Base-by-base conservation (phyloP, 257 asterid species). In the Plectranthus barbatus region DNA sequence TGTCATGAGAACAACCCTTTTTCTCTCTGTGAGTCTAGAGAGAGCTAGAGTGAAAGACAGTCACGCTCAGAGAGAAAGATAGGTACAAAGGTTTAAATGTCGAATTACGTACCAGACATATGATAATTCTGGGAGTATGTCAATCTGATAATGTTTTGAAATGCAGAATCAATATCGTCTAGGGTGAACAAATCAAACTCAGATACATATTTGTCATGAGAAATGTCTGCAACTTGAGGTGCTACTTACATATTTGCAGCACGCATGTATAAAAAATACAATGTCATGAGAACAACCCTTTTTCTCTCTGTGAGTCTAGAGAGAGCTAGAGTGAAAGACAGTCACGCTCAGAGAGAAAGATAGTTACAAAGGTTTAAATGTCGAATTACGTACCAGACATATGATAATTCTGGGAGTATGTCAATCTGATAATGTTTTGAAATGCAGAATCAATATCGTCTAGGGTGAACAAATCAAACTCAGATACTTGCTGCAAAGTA, bases 141-240 rank as follows among this genome's bases (percentile, higher is more conserved):
- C 86, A 93, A 84, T 81, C 94, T 81, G 76, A 95, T 87, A 29
- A 93, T 81, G 63, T 60, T 84, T 75, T 85, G 86, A 80, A 93
- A 93, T 53, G 96, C 91, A 52, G 73, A 74, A 79, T 93, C 99
- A 61, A 93, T 79, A 75, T 93, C 97, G 63, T 93, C 96, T 86
- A 93, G 78, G 17, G 99, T 85, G 78, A 93, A 93, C 79, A 93
- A 76, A 78, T 87, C 94, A 71, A 90, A 89, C 69, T 93, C 99
- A 20, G 99, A 86, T 49, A 85, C 86, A n/a, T n/a, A n/a, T n/a
- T n/a, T n/a, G n/a, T n/a, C n/a, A n/a, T n/a, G n/a, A 40, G 40
- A 45, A 58, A 58, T n/a, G 41, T 55, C 56, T 24, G 54, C 34
- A 46, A 37, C 50, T 41, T 70, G 56, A 54, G 60, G 44, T 46